These are phyloP conservation scores for Calcarisporium arbuscula DNA, from an alignment of 2,329 filamentous ascomycete genomes.

Conservation along the genomic window DNA sequence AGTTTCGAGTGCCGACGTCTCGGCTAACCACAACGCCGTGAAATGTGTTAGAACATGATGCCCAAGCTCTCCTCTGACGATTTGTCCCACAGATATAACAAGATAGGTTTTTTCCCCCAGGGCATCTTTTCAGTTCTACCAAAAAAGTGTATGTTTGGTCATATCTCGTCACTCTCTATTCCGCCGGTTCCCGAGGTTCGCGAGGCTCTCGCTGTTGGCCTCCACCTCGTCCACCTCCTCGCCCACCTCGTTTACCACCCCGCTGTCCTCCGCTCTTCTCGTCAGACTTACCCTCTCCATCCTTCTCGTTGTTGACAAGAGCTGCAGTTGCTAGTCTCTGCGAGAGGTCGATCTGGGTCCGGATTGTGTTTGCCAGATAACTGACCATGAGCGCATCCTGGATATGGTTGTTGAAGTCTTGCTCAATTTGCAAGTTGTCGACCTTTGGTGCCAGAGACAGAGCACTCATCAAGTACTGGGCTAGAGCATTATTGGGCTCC, in stretches of 20 bases:
- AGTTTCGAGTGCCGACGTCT: slow-evolving; percentile 21
- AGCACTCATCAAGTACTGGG: slow-evolving; percentile 92
- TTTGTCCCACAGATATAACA: slow-evolving; percentile 15
- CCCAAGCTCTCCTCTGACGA: slow-evolving; percentile 19
- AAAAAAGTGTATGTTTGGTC: slow-evolving; percentile 1
- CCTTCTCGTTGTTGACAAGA: slow-evolving; percentile 46
- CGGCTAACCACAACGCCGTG: slow-evolving; percentile 32
- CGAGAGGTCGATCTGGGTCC: slow-evolving; percentile 96
- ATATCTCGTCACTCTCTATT: slow-evolving; percentile 19
- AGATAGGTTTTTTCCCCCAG: slow-evolving; percentile 4
- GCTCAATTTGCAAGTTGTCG: slow-evolving; percentile 81
- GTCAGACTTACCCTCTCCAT: slow-evolving; percentile 41
- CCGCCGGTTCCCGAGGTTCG: slow-evolving; percentile 36
- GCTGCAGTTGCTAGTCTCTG: slow-evolving; percentile 84
- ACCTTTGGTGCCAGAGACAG: slow-evolving; percentile 93
- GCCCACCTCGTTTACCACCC: slow-evolving; percentile 43
- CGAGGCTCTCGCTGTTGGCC: slow-evolving; percentile 46
- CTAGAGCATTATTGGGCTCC: slow-evolving; percentile 81
- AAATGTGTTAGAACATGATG: slow-evolving; percentile 23
- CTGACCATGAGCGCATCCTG: slow-evolving; percentile 98
- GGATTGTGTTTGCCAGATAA: slow-evolving; percentile 97
- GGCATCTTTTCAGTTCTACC: not conserved
- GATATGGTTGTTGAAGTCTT: slow-evolving; percentile 99
- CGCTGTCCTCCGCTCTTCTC: slow-evolving; percentile 39
- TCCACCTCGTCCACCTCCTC: slow-evolving; percentile 45